These are phyloP conservation scores for Teunomyces aglyptinius DNA, from an alignment of 805 yeast species.

Conservation along the genomic window DNA sequence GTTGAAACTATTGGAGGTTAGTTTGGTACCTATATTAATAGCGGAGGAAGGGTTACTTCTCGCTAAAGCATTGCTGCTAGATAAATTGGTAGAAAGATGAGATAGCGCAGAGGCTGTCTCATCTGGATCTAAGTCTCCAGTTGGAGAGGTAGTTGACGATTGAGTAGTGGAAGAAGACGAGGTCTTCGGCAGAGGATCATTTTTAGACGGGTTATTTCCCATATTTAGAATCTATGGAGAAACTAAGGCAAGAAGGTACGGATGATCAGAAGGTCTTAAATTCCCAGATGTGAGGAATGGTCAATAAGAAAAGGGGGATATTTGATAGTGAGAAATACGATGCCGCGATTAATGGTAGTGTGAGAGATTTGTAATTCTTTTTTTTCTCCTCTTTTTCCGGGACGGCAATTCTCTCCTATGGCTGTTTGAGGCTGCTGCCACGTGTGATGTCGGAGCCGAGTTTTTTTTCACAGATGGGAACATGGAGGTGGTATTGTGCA, in stretches of 20 bases:
- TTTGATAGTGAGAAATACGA: background rate
- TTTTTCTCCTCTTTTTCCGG: background rate
- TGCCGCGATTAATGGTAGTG: background rate
- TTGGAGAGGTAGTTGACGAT: slow-evolving; percentile 20
- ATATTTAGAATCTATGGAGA: slow-evolving; percentile 23
- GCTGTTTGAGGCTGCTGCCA: background rate
- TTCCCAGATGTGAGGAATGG: background rate
- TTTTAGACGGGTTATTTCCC: slow-evolving; percentile 68
- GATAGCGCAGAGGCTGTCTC: slow-evolving; percentile 45
- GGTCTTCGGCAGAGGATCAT: slow-evolving; percentile 47
- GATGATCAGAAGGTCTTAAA: background rate
- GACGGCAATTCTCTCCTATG: background rate
- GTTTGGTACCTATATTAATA: slow-evolving; percentile 10
- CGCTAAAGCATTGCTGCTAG: slow-evolving; percentile 4
- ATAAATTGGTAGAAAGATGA: slow-evolving; percentile 12
- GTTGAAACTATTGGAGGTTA: slow-evolving; percentile 6
- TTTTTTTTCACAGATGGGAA: background rate
- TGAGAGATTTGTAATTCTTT: slow-evolving; percentile 1
- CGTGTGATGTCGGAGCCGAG: background rate
- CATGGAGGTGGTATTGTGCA: no score
- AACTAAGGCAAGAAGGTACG: background rate
- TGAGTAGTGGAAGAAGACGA: slow-evolving; percentile 28
- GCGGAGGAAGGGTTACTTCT: slow-evolving; percentile 12
- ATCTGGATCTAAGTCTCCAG: slow-evolving; percentile 42
- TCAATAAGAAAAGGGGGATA: background rate